These are phyloP conservation scores for Tricholoma furcatifolium DNA, from an alignment of 768 basidiomycete genomes.

Conservation along the genomic window DNA sequence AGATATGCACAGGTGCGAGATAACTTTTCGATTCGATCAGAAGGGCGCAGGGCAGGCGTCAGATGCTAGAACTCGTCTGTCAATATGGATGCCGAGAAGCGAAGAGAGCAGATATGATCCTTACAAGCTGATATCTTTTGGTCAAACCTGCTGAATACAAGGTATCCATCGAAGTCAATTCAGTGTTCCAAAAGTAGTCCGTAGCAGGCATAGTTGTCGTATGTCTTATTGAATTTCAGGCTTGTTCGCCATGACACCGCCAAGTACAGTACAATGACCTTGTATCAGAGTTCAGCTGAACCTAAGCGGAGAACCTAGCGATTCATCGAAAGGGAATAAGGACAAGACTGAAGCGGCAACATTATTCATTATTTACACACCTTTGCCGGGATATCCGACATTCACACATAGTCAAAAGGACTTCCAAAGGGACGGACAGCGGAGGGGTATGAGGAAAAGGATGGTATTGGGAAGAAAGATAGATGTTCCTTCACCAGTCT, in stretches of 20 bases:
- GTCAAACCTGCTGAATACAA: background rate
- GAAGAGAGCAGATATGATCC: background rate
- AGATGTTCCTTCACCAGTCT: background rate
- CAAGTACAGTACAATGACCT: too few relatives aligned
- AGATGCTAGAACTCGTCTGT: background rate
- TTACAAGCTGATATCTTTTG: background rate
- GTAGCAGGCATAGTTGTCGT: background rate
- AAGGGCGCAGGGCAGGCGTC: constrained; percentile 5
- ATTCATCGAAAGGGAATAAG: too few relatives aligned
- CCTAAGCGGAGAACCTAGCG: too few relatives aligned
- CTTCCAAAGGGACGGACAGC: background rate
- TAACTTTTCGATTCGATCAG: constrained; percentile 8
- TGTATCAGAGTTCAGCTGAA: background rate
- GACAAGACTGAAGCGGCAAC: too few relatives aligned
- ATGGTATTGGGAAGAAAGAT: constrained; percentile 15
- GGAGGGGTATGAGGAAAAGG: background rate
- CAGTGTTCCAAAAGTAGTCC: background rate
- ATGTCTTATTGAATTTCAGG: background rate
- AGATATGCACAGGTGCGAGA: background rate
- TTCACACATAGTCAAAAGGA: too few relatives aligned
- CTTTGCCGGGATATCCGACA: too few relatives aligned
- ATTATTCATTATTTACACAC: too few relatives aligned
- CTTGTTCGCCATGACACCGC: too few relatives aligned
- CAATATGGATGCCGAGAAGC: background rate
- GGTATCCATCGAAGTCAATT: background rate